Evolutionary conservation across 768 basidiomycete genomes (phyloP), one percentile per base, ranked within the genome.

Genomic region (Chalciporus piperatus): DNA sequence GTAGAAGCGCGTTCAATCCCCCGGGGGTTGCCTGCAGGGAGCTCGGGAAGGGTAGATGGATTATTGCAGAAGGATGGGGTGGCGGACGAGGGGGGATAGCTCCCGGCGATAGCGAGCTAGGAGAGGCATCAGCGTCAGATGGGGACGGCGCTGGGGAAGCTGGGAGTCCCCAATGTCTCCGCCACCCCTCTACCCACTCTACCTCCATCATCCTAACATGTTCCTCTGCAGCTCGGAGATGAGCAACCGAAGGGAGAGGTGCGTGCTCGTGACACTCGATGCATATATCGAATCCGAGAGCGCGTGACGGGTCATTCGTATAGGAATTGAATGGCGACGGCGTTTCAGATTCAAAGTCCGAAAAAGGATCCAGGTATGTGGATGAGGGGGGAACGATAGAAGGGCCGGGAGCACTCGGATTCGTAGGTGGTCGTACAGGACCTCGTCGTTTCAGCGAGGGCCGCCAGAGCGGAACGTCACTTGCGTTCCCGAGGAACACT

Each of bases 261-360:
- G 89, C 89, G 30, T 81, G 72, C 57, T 94, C 90, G 61, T 89
- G 87, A 63, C 89, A 91, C 70, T 96, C 92, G 54, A 96, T 80
- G 66, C 91, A 94, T 39, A 96, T 81, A 61, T 92, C 86, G 62
- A 84, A 93, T 14, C 88, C 89, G 52, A 77, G 72, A 30, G 83
- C 84, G n/a, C 72, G 55, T 27, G 56, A 60, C 14, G 80, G 77
- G 57, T 77, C 75, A 48, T 79, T 78, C 27, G 65, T 39, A 19
- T 41, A 54, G 30, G 62, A 60, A 45, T 71, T 65, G 54, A 75
- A 76, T 16, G 73, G 66, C 40, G 70, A 64, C 17, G 67, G 64
- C 7, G 54, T 52, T 35, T 58, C 57, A n/a, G 39, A 19, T 17
- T 63, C 52, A 35, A 48, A 17, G 58, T 66, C 58, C 7, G 41